phyloP scores from a whole-genome alignment of 805 yeast species.

The Candida piceae region DNA sequence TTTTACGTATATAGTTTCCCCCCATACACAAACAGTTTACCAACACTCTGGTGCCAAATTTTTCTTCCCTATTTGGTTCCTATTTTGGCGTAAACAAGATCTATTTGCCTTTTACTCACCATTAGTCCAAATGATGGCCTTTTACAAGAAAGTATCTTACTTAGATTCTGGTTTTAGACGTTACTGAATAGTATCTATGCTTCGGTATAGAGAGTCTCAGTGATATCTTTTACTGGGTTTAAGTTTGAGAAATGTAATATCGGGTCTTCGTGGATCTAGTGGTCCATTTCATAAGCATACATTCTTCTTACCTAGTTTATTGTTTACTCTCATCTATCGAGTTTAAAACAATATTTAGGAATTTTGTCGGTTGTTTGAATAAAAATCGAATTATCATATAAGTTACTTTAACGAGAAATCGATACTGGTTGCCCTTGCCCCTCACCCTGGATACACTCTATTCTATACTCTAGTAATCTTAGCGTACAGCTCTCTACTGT shows the following conservation, averaged over 20 bases:
- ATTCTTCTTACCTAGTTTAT: slow-evolving; percentile 20
- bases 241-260: slow-evolving; percentile 2
- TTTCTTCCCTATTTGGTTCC: slow-evolving; percentile 62
- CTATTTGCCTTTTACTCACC: slow-evolving; percentile 70
- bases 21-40: slow-evolving; percentile 57
- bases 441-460: too few relatives aligned
- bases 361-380: neutral
- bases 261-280: slow-evolving; percentile 36
- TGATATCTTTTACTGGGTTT: neutral
- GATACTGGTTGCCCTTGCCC: too few relatives aligned
- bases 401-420: too few relatives aligned
- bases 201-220: slow-evolving; percentile 13
- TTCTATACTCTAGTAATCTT: too few relatives aligned
- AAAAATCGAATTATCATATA: neutral
- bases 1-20: too few relatives aligned
- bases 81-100: slow-evolving; percentile 90
- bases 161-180: neutral
- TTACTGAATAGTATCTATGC: slow-evolving; percentile 10
- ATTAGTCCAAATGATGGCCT: slow-evolving; percentile 21
- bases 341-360: too few relatives aligned
- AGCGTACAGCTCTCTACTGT: too few relatives aligned
- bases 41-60: slow-evolving; percentile 88
- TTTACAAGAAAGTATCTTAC: slow-evolving; percentile 3
- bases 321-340: neutral
- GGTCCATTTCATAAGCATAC: slow-evolving; percentile 70